phyloP scores from a whole-genome alignment of 2,329 filamentous ascomycete genomes.

The Aspergillus luchuensis region DNA sequence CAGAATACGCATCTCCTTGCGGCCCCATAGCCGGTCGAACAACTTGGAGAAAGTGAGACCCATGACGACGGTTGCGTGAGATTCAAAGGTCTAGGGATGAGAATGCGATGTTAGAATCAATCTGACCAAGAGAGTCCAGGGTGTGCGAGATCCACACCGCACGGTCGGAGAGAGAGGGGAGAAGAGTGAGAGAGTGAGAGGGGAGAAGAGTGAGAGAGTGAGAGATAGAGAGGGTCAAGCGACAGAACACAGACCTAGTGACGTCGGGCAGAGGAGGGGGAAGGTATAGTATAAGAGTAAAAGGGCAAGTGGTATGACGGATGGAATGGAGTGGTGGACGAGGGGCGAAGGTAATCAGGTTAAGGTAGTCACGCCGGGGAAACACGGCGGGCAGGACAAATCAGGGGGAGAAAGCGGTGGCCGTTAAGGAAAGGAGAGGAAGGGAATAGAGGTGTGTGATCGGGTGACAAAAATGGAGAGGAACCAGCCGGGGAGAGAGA shows the following conservation, averaged over 20 bases:
- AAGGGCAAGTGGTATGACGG: constrained; percentile 14
- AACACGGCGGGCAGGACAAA: constrained; percentile 21
- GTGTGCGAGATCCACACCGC: not conserved
- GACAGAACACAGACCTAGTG: not conserved
- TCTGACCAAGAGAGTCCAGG: constrained; percentile 9
- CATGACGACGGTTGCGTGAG: constrained; percentile 66
- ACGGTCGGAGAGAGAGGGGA: not conserved
- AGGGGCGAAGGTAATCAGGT: constrained; percentile 14
- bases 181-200: not conserved
- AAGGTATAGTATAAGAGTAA: constrained; percentile 1
- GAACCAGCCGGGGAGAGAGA: not conserved
- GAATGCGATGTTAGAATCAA: constrained; percentile 25
- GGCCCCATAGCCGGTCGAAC: constrained; percentile 94
- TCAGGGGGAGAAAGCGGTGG: constrained; percentile 19
- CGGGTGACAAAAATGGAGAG: not conserved
- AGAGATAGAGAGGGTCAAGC: not conserved
- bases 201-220: not conserved
- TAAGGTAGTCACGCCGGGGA: constrained; percentile 22
- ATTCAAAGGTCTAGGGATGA: constrained; percentile 19
- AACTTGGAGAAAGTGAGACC: constrained; percentile 97
- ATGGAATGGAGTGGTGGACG: constrained; percentile 19
- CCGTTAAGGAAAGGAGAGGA: constrained; percentile 3
- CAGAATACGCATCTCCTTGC: constrained; percentile 99
- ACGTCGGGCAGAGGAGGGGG: not conserved
- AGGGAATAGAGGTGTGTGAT: constrained; percentile 1